Conservation (phyloP, 225 moss, liverwort and hornwort species). For the Pseudisothecium myosuroides region DNA sequence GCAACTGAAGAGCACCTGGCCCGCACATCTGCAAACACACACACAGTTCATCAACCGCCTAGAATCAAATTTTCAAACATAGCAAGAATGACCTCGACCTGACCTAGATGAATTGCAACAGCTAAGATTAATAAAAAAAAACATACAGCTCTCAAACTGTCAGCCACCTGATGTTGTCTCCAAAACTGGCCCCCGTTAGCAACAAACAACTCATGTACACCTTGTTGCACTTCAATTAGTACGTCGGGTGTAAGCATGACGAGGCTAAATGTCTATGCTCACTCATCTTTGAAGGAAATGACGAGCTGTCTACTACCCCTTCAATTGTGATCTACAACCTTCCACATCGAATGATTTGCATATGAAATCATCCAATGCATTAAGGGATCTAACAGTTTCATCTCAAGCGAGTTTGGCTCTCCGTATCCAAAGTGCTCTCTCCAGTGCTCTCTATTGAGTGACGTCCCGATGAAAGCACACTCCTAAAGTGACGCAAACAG, state of each 20-base stretch:
- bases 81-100: neutral
- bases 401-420: neutral
- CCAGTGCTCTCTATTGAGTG: neutral
- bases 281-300: neutral
- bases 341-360: neutral
- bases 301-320: neutral
- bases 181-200: neutral
- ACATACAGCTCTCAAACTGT: neutral
- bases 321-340: neutral
- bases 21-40: slow-evolving; percentile 62
- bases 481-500: neutral
- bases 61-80: neutral
- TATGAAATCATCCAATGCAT: neutral
- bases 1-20: slow-evolving; percentile 77
- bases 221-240: neutral
- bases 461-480: neutral
- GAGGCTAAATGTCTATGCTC: neutral
- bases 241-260: neutral
- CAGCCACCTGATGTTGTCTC: neutral
- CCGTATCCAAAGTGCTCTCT: neutral
- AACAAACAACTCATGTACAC: neutral
- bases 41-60: neutral
- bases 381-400: neutral
- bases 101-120: neutral
- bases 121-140: neutral